Evolutionary conservation across 2,329 filamentous ascomycete species (phyloP), one percentile per base, ranked within the genome.

Genomic region (Ophiostoma piceae): DNA sequence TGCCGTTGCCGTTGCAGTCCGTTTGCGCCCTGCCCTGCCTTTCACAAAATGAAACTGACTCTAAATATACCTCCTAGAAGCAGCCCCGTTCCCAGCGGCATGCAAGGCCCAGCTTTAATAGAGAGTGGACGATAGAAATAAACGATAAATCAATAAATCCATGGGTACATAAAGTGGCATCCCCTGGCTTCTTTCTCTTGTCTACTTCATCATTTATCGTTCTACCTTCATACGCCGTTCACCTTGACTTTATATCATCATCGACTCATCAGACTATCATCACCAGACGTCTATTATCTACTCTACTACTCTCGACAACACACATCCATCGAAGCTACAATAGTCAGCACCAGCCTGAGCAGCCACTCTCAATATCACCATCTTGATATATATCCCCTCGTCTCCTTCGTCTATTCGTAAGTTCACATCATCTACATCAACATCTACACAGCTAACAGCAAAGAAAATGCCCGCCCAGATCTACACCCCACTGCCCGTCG

Each of bases 401-500:
- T 47, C 43, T 47, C 19, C 43, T 19, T 19, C 43, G 2, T 47
- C 19, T 2, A 6, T n/a, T n/a, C n/a, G n/a, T n/a, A n/a, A n/a
- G n/a, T n/a, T n/a, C n/a, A n/a, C n/a, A n/a, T n/a, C 43, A 7
- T 47, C 19, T 2, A 6, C 16, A 19, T 43, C 37, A 8, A 29
- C 43, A 1, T 47, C 16, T 19, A 43, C 41, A 43, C 41, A 43
- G 6, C 43, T 47, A 47, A 47, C 43, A 47, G 1, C 43, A 6
- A 47, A 19, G 8, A 57, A 12, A 26, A 83, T 83, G 82, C 79
- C 82, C 75, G 75, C 76, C 67, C 81, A 83, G 73, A 77, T 82
- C 73, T 78, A 80, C 70, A 79, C 83, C 29, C 82, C 84, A 8
- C 77, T 84, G 71, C 80, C 84, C 69, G 80, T 85, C 75, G 79